Base-by-base conservation (phyloP, 257 asterid genomes). In the Solanum peruvianum region DNA sequence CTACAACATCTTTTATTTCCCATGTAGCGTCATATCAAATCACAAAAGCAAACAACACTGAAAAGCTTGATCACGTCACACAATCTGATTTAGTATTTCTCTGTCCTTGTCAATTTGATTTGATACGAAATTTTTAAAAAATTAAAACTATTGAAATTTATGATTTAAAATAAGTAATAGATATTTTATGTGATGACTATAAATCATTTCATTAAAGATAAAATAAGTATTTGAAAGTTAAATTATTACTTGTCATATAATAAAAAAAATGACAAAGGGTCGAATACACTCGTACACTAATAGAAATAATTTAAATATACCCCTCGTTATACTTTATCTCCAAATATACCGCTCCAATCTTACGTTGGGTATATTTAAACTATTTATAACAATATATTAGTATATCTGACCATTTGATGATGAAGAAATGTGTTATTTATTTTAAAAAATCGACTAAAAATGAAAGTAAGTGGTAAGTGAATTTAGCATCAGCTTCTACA, bases 51-150 rank as follows among this genome's bases (percentile, higher is more conserved):
- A 47, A 80, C 16, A 11, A 16, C 15, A 47, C 6, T 27, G 4
- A 27, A 1, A 27, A 9, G 10, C 33, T 18, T 80, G 44, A 23
- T 42, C 58, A 80, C 44, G 3, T 78, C 64, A 78, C 64, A 15
- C 16, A 42, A 42, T 3, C 47, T 42, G 47, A 42, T 42, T 10
- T 42, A 42, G 47, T 42, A 42, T 11, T 3, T 4, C 4, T 3
- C 47, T 1, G 4, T 42, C 13, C 13, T 3, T 1, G 45, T 52
- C 6, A 52, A 4, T 52, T 52, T 52, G n/a, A 52, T 52, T 52
- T 18, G 2, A 52, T 7, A 52, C 2, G 2, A 52, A 52, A 0
- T 18, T 35, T 5, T 0, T 1, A 6, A 8, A 0, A 18, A 2
- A 49, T n/a, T n/a, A n/a, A n/a, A n/a, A n/a, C n/a, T n/a, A n/a